These are phyloP conservation scores for Warburgia ugandensis DNA, from an alignment of 164 flowering plant species.

Conservation along the genomic window DNA sequence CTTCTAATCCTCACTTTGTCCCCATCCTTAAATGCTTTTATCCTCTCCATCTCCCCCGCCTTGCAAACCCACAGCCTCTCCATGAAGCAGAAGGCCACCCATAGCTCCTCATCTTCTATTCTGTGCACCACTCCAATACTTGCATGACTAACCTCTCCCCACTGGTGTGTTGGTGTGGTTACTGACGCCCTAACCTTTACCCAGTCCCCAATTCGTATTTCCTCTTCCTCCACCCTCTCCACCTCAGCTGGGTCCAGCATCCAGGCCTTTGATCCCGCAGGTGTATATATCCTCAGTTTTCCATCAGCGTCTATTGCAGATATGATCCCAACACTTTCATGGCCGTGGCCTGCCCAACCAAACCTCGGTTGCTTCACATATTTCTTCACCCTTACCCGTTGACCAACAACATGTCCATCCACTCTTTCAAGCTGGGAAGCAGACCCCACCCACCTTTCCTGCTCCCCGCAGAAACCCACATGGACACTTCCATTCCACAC, in stretches of 20 bases:
- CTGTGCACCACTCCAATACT: slow-evolving; percentile 93
- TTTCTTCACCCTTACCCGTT: slow-evolving; percentile 55
- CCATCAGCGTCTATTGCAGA: slow-evolving; percentile 90
- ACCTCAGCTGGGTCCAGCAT: slow-evolving; percentile 92
- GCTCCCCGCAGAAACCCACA: slow-evolving; percentile 90
- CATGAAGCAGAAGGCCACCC: slow-evolving; percentile 89
- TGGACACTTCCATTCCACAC: slow-evolving; percentile 65
- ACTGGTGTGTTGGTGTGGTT: slow-evolving; percentile 66
- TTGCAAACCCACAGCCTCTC: slow-evolving; percentile 92
- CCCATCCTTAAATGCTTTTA: slow-evolving; percentile 67
- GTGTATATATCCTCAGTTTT: slow-evolving; percentile 79
- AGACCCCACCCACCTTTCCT: slow-evolving; percentile 81
- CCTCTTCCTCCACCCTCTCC: slow-evolving; percentile 68
- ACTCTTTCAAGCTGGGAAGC: slow-evolving; percentile 49
- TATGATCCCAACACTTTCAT: slow-evolving; percentile 65
- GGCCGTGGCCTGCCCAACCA: slow-evolving; percentile 93
- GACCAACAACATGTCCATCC: slow-evolving; percentile 49
- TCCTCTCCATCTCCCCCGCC: slow-evolving; percentile 62
- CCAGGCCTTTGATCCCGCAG: slow-evolving; percentile 84
- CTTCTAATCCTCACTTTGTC: slow-evolving; percentile 79
- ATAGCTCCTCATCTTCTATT: slow-evolving; percentile 66
- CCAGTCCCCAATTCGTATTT: slow-evolving; percentile 73
- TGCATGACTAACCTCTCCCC: slow-evolving; percentile 83
- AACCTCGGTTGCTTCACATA: slow-evolving; percentile 84
- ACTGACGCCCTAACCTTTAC: slow-evolving; percentile 61